Percentiles rank a stretch among this genome's conserved stretches.
Evolutionary conservation across 2,329 filamentous ascomycete species (phyloP).

Genomic region (Fusarium verticillioides): DNA sequence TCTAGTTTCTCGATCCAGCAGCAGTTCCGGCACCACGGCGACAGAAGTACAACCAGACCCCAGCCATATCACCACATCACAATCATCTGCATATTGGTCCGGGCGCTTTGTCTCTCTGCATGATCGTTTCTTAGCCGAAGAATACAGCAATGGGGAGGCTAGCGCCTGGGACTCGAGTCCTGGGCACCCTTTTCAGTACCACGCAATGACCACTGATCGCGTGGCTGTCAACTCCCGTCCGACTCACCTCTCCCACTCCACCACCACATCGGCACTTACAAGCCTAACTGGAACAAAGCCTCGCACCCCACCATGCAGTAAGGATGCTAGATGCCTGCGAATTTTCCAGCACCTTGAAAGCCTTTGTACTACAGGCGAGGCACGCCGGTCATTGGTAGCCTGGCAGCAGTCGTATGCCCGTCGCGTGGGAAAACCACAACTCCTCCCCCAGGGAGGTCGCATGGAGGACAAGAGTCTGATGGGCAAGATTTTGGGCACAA

Average conservation of each 20-base stretch:
- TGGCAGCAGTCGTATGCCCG: conserved; percentile 64
- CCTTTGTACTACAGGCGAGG: conserved; percentile 60
- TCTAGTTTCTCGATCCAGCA: conserved; percentile 29
- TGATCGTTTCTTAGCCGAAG: conserved; percentile 56
- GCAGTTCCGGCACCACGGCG: conserved; percentile 26
- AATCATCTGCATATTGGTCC: conserved; percentile 67
- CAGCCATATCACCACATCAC: conserved; percentile 53
- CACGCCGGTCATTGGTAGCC: conserved; percentile 57
- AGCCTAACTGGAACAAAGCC: conserved; percentile 32
- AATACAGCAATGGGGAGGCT: conserved; percentile 31
- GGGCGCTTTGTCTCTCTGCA: conserved; percentile 69
- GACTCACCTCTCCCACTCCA: conserved; percentile 47
- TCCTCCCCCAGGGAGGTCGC: conserved; percentile 54
- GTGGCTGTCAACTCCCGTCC: conserved; percentile 34
- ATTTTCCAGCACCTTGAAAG: conserved; percentile 60
- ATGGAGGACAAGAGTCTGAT: conserved; percentile 47
- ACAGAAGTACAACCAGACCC: conserved; percentile 35
- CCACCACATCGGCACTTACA: conserved; percentile 49
- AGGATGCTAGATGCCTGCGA: conserved; percentile 56
- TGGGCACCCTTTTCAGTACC: background rate
- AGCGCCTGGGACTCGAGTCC: background rate
- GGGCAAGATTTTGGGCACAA: conserved; percentile 44
- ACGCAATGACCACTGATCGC: conserved; percentile 26
- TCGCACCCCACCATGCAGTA: conserved; percentile 31
- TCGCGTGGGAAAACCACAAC: conserved; percentile 47